These are phyloP conservation scores for Claviceps paspali DNA, from an alignment of 2,329 filamentous ascomycete genomes.

Conservation along the genomic window DNA sequence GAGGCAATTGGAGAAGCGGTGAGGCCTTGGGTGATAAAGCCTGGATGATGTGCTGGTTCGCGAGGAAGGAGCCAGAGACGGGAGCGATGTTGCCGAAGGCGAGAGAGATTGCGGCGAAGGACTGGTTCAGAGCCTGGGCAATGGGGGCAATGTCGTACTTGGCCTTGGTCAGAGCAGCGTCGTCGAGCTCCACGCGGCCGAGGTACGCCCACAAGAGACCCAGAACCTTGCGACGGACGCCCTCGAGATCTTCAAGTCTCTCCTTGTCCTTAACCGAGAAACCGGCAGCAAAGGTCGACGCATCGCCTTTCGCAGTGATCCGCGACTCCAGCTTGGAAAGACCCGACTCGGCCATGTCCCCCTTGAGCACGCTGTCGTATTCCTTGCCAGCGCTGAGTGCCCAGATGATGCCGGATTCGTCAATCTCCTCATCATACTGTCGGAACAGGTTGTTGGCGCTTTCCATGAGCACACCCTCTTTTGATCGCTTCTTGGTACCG, in stretches of 20 bases:
- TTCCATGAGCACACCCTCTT: constrained; percentile 83
- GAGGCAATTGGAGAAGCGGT: constrained; percentile 79
- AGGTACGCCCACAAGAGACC: constrained; percentile 92
- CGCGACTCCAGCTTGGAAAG: constrained; percentile 73
- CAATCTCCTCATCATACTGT: constrained; percentile 75
- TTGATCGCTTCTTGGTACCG: constrained; percentile 80
- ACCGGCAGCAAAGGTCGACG: constrained; percentile 34
- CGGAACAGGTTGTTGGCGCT: constrained; percentile 91
- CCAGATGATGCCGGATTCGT: constrained; percentile 63
- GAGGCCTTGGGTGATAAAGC: constrained; percentile 71
- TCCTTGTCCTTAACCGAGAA: constrained; percentile 60
- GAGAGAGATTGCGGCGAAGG: constrained; percentile 73
- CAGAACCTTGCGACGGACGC: constrained; percentile 69
- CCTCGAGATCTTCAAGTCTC: constrained; percentile 66
- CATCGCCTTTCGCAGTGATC: constrained; percentile 48
- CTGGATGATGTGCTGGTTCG: constrained; percentile 79
- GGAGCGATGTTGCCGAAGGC: constrained; percentile 75
- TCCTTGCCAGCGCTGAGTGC: constrained; percentile 79
- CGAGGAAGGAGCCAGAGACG: constrained; percentile 66
- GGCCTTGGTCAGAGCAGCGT: constrained; percentile 60
- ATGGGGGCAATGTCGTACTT: constrained; percentile 85
- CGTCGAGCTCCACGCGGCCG: constrained; percentile 71
- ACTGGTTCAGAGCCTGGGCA: constrained; percentile 70
- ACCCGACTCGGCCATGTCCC: constrained; percentile 64
- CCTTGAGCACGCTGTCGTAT: constrained; percentile 60